These are phyloP conservation scores for Epichloe bromicola DNA, from an alignment of 2,329 filamentous ascomycete species.

Conservation along the genomic window DNA sequence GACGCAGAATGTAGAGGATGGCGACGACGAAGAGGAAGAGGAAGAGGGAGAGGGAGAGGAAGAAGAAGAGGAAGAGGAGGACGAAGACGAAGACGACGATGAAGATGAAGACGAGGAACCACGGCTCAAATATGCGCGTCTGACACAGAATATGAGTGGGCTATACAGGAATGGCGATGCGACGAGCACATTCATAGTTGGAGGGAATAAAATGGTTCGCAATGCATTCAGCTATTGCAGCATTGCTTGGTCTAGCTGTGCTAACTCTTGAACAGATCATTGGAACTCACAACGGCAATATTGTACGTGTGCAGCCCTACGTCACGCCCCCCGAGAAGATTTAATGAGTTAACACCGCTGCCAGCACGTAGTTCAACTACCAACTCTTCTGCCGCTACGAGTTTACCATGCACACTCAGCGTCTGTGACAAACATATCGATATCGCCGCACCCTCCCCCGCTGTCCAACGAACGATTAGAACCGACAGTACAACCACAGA, in stretches of 20 bases:
- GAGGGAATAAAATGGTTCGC: conserved; percentile 89
- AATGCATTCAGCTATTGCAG: neutral
- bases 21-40: conserved; percentile 33
- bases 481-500: conserved; percentile 23
- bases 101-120: conserved; percentile 91
- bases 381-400: conserved; percentile 66
- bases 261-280: conserved; percentile 49
- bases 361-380: conserved; percentile 75
- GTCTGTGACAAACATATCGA: conserved; percentile 77
- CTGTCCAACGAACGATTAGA: conserved; percentile 33
- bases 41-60: conserved; percentile 28
- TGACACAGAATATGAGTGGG: conserved; percentile 66
- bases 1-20: conserved; percentile 9
- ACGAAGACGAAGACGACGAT: conserved; percentile 55
- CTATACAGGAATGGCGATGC: conserved; percentile 93
- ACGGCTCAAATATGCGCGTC: conserved; percentile 77
- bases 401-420: conserved; percentile 89
- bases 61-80: conserved; percentile 35
- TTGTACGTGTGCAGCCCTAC: conserved; percentile 44
- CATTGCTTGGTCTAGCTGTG: conserved; percentile 7
- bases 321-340: neutral
- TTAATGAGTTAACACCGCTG: neutral
- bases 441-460: conserved; percentile 69
- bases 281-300: conserved; percentile 92
- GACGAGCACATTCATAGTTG: conserved; percentile 79